Evolutionary conservation across 2,329 filamentous ascomycete genomes (phyloP), one percentile per base, ranked within the genome.

Genomic region (Aspergillus fumigatiaffinis): DNA sequence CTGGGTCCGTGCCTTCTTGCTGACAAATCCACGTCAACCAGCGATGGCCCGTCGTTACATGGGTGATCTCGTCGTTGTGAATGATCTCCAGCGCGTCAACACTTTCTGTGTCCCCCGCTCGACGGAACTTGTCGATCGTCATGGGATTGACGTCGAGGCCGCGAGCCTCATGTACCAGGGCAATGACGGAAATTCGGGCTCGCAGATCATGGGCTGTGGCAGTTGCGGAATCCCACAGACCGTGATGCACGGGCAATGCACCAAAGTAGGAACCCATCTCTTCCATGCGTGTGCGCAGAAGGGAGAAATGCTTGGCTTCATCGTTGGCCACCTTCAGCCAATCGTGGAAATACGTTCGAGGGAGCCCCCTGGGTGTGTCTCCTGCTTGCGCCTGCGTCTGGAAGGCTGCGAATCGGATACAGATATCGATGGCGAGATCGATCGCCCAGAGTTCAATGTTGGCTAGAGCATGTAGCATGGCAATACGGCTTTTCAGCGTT

Each of bases 401-500:
- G 57, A 80, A 80, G 3, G 73, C 70, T 14, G 77, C 74, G 54
- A 80, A 80, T 23, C 77, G 70, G 21, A 79, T 73, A 51, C 77
- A 79, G 49, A 80, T 79, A 62, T 80, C 77, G 26, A 80, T 74
- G 9, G 77, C 77, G 3, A 80, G 69, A 52, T 80, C 77, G 56
- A 80, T 80, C 1, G 77, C 77, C 77, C 77, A 80, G 25, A 78
- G 71, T 63, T 80, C 77, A 25, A 80, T 79, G 53, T 79, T 80
- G 20, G 77, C 77, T n/a, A 79, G 64, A 1, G 77, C 76, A 53
- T 80, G 77, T 5, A 80, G 69, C 75, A 80, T 79, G 20, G 74
- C 70, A 48, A 79, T 76, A 25, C 77, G 69, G 56, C 77, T 79
- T 58, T 75, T 79, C 29, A 76, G 55, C 4, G 70, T 75, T 5